Base-by-base conservation (phyloP, 2,329 filamentous ascomycete species). In the Botrytis sinoallii region DNA sequence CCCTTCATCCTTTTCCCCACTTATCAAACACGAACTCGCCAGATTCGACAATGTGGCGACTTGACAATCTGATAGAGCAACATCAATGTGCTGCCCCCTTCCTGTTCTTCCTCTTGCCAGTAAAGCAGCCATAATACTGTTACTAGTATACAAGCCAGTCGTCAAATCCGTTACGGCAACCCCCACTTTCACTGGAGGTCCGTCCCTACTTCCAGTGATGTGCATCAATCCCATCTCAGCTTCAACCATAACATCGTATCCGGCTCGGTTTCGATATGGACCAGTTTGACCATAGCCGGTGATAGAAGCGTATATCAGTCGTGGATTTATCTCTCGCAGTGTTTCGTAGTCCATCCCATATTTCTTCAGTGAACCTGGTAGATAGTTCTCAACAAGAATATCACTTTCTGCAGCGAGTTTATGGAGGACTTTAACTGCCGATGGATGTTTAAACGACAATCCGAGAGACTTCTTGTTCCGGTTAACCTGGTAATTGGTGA, bases 201-300 rank as follows among this genome's bases (percentile, higher is more conserved):
- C 94, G 79, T 97, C 92, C 73, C 95, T 88, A 75, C 89, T 88
- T 46, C 96, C 96, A 0, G 96, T 99, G 79, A 99, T 98, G 84
- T 99, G 96, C 96, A 99, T 99, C 73, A 99, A 85, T 0, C 96
- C 96, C 84, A 99, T 95, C 82, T 98, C 96, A 74, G 96, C 96
- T 85, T 99, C 96, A 18, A 99, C 95, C 95, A 99, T 99, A 78
- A 99, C 96, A 83, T 99, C 96, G 86, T 99, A 99, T 7, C 96
- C 96, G 5, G 96, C 94, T 22, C 96, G 88, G 76, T 90, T 89
- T 9, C 91, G 90, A 83, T 97, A 97, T 0, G 96, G 96, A 0
- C 96, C 96, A 1, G 93, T 97, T 82, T 99, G 96, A 3, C 96
- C 96, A 81, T 98, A 99, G 1, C 96, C 96, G 0, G 96, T 99